Evolutionary conservation across 768 basidiomycete genomes (phyloP).

Genomic region (Mycena chlorophos): DNA sequence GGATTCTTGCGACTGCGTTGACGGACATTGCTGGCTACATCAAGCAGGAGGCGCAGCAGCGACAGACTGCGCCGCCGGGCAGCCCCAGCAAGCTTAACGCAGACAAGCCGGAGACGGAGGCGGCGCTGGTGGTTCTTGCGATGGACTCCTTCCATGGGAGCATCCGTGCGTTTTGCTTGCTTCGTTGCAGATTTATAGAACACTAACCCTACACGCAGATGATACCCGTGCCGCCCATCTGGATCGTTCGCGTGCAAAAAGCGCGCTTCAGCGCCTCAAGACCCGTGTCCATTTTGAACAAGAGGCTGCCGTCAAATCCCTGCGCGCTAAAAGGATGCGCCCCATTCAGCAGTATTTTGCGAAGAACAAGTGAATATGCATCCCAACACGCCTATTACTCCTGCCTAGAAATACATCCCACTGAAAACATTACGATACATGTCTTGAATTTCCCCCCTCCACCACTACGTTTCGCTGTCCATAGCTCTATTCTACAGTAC

Average conservation of each 20-base stretch:
- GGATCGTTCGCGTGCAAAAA: conserved; percentile 75
- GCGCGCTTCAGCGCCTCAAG: conserved; percentile 60
- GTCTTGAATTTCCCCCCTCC: too few species aligned
- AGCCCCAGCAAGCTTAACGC: conserved; percentile 9
- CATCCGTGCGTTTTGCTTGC: conserved; percentile 13
- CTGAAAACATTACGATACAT: conserved; percentile 1
- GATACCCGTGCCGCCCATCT: conserved; percentile 76
- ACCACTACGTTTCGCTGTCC: neutral
- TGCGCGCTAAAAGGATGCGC: conserved; percentile 8
- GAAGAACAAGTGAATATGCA: conserved; percentile 8
- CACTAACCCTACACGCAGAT: conserved; percentile 72
- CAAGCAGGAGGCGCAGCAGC: conserved; percentile 40
- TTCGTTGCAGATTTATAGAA: conserved; percentile 48
- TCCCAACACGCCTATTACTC: too few species aligned
- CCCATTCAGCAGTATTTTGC: conserved; percentile 26
- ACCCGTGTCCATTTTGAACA: conserved; percentile 66
- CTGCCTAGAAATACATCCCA: neutral
- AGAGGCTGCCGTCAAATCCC: conserved; percentile 9
- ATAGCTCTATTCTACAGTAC: conserved; percentile 12
- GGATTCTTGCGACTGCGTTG: conserved; percentile 59
- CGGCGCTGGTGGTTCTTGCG: conserved; percentile 10
- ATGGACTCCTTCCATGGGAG: conserved; percentile 19
- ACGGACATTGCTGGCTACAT: conserved; percentile 61
- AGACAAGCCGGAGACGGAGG: conserved; percentile 17
- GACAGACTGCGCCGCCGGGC: conserved; percentile 10